Evolutionary conservation across 495 filamentous ascomycete species (phyloP).

Genomic region (Physcia stellaris): DNA sequence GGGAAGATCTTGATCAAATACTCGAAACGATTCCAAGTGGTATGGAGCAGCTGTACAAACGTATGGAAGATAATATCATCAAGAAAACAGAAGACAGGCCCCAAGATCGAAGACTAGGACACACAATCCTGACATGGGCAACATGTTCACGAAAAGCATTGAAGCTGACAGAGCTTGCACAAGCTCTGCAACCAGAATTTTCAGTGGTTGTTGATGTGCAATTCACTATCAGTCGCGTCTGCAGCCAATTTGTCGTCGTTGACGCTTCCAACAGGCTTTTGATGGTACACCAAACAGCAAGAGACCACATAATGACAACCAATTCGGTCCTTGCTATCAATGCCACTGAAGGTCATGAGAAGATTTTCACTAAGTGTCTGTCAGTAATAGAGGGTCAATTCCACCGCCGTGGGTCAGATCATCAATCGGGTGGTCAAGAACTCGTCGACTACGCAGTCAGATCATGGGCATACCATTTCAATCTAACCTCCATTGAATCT

Average conservation of each 20-base stretch:
- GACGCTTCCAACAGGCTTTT: conserved; percentile 14
- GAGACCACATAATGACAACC: conserved; percentile 16
- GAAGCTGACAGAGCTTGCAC: conserved; percentile 18
- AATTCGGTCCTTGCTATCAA: background rate
- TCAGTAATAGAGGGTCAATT: conserved; percentile 3
- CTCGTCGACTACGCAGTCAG: conserved; percentile 9
- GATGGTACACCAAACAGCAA: conserved; percentile 25
- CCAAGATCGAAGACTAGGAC: conserved; percentile 14
- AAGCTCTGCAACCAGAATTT: conserved; percentile 21
- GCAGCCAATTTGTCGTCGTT: conserved; percentile 24
- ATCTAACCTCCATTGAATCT: background rate
- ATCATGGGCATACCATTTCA: conserved; percentile 10
- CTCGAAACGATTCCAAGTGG: conserved; percentile 22
- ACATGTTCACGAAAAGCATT: conserved; percentile 20
- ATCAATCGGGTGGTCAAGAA: background rate
- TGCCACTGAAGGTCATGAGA: conserved; percentile 6
- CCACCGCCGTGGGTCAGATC: background rate
- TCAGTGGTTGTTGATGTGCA: conserved; percentile 17
- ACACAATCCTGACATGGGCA: conserved; percentile 22
- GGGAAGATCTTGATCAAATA: conserved; percentile 16
- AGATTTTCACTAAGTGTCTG: conserved; percentile 8
- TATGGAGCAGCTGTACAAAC: conserved; percentile 23
- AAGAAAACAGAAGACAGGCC: conserved; percentile 5
- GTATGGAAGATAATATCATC: conserved; percentile 15
- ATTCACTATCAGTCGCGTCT: conserved; percentile 18